Percentiles rank a stretch among this genome's conserved stretches.
These are phyloP conservation scores for Immersiella caudata DNA, from an alignment of 495 filamentous ascomycete species.

Conservation along the genomic window DNA sequence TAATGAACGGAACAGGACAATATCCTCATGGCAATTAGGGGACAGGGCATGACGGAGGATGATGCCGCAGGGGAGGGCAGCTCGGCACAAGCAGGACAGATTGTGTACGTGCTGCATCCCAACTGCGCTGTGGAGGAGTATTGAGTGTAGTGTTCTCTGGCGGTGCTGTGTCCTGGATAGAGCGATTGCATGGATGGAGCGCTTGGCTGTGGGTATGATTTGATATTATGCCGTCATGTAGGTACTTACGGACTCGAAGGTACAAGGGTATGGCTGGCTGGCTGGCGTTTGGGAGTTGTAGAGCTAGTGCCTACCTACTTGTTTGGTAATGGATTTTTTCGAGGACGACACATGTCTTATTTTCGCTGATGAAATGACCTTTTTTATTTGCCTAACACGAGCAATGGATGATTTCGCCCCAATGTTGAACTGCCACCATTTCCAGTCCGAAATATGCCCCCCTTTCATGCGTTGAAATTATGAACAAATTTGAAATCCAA, in stretches of 20 bases:
- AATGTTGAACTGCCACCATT: not conserved
- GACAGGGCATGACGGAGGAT: conserved; percentile 72
- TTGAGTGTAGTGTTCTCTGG: conserved; percentile 7
- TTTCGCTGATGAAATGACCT: not conserved
- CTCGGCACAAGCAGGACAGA: conserved; percentile 50
- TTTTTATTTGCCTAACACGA: not conserved
- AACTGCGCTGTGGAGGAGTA: conserved; percentile 79
- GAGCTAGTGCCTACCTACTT: not conserved
- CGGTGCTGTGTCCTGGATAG: not conserved
- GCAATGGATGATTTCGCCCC: not conserved
- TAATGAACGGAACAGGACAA: conserved; percentile 67
- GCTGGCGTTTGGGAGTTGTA: conserved; percentile 6
- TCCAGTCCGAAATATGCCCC: not conserved
- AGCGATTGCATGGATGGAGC: conserved; percentile 11
- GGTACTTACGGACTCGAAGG: not conserved
- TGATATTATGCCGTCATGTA: not conserved
- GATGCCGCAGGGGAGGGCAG: conserved; percentile 50
- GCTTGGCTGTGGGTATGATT: conserved; percentile 9
- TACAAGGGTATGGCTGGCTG: not conserved
- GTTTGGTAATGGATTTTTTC: not conserved
- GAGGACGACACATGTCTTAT: not conserved
- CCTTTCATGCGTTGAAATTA: not conserved
- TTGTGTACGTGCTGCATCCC: conserved; percentile 90
- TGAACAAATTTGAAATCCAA: not conserved
- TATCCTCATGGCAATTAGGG: conserved; percentile 86